phyloP scores from a whole-genome alignment of 1,284 basidiomycete genomes.

The Lignosus rhinocerotis region DNA sequence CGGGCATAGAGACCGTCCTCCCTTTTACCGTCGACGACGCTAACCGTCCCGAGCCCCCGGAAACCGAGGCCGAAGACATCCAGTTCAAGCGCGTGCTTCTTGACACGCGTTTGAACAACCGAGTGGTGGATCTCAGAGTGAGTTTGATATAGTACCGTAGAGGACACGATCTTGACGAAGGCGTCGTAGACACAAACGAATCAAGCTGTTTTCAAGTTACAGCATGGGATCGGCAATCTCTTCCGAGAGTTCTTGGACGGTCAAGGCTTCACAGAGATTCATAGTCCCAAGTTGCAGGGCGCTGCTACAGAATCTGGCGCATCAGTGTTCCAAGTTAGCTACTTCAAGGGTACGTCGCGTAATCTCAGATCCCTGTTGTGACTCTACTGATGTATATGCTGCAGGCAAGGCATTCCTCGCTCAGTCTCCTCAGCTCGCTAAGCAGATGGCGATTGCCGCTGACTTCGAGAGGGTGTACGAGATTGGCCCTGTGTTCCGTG shows the following conservation, averaged over 20 bases:
- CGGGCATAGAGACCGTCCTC: constrained; percentile 75
- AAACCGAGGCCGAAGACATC: constrained; percentile 60
- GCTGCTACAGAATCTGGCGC: constrained; percentile 97
- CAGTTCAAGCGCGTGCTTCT: constrained; percentile 79
- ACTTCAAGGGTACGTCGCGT: constrained; percentile 84
- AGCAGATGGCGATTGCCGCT: constrained; percentile 99
- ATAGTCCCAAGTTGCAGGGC: constrained; percentile 96
- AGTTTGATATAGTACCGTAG: constrained; percentile 28
- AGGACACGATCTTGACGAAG: neutral
- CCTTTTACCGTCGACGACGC: constrained; percentile 97
- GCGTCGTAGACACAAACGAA: constrained; percentile 84
- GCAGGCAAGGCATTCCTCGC: constrained; percentile 89
- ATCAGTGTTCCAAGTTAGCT: constrained; percentile 96
- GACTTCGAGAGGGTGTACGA: constrained; percentile 99
- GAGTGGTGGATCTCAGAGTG: constrained; percentile 91
- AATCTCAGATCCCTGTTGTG: neutral
- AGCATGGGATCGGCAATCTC: constrained; percentile 84
- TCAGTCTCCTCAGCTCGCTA: constrained; percentile 95
- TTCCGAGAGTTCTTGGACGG: constrained; percentile 86
- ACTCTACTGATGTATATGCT: neutral
- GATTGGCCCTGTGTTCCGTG: constrained; percentile 95
- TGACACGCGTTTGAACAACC: constrained; percentile 94
- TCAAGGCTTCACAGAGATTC: constrained; percentile 90
- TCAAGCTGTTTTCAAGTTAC: constrained; percentile 94
- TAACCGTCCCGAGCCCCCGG: constrained; percentile 78